Percentiles rank a stretch among this genome's conserved stretches.
Evolutionary conservation across 305 asterid species (phyloP).

Genomic region (Withania somnifera): DNA sequence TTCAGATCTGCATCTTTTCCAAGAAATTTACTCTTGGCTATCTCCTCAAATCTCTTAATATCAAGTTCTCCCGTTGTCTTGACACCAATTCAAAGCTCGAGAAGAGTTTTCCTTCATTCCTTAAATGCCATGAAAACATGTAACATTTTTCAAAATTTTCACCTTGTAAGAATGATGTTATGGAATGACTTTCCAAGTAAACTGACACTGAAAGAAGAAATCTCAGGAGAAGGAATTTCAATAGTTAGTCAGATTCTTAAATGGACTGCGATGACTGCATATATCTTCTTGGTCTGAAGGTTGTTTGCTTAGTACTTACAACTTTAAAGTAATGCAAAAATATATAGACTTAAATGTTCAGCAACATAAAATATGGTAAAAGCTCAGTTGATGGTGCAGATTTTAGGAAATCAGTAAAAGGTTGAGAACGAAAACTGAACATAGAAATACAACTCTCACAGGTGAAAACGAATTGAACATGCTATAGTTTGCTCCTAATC

Average conservation of each 20-base stretch:
- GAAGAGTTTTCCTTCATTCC: background rate
- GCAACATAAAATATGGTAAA: background rate
- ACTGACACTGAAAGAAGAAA: background rate
- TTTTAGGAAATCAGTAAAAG: background rate
- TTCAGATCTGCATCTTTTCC: background rate
- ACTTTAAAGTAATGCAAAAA: background rate
- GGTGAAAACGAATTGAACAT: background rate
- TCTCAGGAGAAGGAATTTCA: background rate
- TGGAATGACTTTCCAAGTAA: background rate
- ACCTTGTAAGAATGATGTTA: background rate
- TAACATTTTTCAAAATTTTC: background rate
- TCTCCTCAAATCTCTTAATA: background rate
- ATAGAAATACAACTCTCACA: background rate
- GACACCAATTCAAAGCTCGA: constrained; percentile 12
- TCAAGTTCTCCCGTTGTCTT: constrained; percentile 25
- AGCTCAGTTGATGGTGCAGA: background rate
- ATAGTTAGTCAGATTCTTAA: background rate
- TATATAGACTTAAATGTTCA: background rate
- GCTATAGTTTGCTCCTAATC: background rate
- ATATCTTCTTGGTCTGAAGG: background rate
- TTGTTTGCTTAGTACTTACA: background rate
- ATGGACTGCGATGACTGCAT: background rate
- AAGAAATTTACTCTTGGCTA: background rate
- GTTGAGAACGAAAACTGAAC: background rate
- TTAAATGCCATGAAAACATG: constrained; percentile 6